Evolutionary conservation across 371 early-diverging fungal genomes (phyloP), one percentile per base, ranked within the genome.

Genomic region (Rhizopus sp.): DNA sequence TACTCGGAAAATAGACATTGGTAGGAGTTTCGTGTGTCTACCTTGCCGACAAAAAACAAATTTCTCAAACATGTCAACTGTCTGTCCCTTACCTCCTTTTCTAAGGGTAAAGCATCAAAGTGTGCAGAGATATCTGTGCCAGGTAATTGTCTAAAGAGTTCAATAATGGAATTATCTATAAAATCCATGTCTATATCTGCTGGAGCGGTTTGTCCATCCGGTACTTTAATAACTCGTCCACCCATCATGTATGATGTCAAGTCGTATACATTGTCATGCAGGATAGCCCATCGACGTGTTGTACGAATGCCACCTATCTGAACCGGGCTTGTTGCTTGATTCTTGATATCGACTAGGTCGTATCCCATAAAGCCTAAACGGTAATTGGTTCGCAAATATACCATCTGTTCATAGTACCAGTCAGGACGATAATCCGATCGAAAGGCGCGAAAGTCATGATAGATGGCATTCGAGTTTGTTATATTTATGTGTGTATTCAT

Each of bases 1-100:
- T 92, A 95, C 64, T 93, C 90, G 6, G 94, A 89, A 59, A 96
- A 87, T 52, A 88, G 77, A 66, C 98, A 98, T 59, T 83, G 84
- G 38, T 83, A 62, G 5, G 90, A 86, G 53, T 88, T 85, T 38
- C 97, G 88, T 31, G 85, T 81, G 73, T 97, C 97, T n/a, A 96
- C 78, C 7, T 88, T 85, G 32, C 97, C 98, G 8, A 88, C 89
- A 62, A 90, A 89, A 65, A 94, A 95, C 23, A 91, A 73, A 52
- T 88, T 85, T 50, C 90, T 81, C 64, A 97, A 67, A 72, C 98
- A 97, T 5, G 67, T 74, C 52, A 80, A 17, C 52, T 82, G 80
- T 6, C 74, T 66, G n/a, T 62, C 68, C 10, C 72, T 70, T 37
- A 66, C 69, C 17, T 49, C 68, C 51, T 45, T 59, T 17, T 68